Evolutionary conservation across 108 stramenopile genomes (phyloP).

Genomic region (Cyclostephanos tholiformis): DNA sequence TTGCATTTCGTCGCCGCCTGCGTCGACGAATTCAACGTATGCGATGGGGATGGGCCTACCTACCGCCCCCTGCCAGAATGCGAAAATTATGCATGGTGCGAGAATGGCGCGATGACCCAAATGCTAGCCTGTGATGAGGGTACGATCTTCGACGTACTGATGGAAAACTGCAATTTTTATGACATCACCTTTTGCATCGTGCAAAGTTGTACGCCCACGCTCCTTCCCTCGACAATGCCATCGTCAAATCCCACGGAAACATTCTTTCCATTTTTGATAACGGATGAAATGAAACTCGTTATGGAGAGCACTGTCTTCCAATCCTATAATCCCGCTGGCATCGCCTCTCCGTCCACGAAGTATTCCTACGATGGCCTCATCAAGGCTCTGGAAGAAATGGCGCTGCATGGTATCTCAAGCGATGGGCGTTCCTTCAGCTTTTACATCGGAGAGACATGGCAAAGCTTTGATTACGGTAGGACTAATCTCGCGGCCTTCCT

Average conservation of each 20-base stretch:
- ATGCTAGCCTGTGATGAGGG: background rate
- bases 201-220: background rate
- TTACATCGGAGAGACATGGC: slow-evolving; percentile 16
- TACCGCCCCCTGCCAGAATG: slow-evolving; percentile 5
- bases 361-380: slow-evolving; percentile 12
- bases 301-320: background rate
- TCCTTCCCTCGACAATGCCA: background rate
- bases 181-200: background rate
- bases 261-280: slow-evolving; percentile 6
- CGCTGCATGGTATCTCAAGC: background rate
- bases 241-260: background rate
- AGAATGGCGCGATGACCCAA: background rate
- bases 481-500: slow-evolving; percentile 34
- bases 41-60: background rate
- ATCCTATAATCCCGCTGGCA: slow-evolving; percentile 12
- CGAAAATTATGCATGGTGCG: slow-evolving; percentile 1
- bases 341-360: slow-evolving; percentile 8
- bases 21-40: slow-evolving; percentile 1
- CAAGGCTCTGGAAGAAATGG: slow-evolving; percentile 15
- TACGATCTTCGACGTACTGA: background rate
- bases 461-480: slow-evolving; percentile 26
- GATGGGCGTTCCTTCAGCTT: slow-evolving; percentile 16
- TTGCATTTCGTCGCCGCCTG: background rate
- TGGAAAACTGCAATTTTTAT: slow-evolving; percentile 7
- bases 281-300: background rate